Percentiles rank a stretch among this genome's conserved stretches.
These are phyloP conservation scores for Geranomyces variabilis DNA, from an alignment of 192 early-diverging fungal species.

Conservation along the genomic window DNA sequence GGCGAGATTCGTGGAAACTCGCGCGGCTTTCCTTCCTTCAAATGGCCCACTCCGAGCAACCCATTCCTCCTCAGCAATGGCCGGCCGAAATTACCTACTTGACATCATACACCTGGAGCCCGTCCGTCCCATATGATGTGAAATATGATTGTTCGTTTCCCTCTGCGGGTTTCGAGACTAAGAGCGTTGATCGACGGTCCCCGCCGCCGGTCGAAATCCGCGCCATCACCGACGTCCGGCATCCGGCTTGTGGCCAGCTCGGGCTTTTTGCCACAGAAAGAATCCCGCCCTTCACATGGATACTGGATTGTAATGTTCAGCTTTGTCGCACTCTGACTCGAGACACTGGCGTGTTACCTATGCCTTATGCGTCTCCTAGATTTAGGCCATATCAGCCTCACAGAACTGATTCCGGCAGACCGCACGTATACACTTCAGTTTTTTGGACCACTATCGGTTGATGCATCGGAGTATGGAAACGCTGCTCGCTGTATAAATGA, in stretches of 20 bases:
- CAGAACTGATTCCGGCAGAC: not conserved
- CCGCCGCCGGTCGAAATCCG: slow-evolving; percentile 7
- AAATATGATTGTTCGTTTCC: not conserved
- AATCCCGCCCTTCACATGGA: not conserved
- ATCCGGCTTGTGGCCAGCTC: slow-evolving; percentile 2
- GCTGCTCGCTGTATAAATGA: slow-evolving; percentile 55
- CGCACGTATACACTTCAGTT: slow-evolving; percentile 9
- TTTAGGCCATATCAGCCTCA: not conserved
- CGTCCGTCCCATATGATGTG: not conserved
- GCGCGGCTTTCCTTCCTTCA: too few relatives aligned
- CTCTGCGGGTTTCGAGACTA: not conserved
- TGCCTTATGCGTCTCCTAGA: not conserved
- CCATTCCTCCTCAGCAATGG: too few relatives aligned
- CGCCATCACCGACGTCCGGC: not conserved
- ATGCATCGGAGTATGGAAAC: slow-evolving; percentile 15
- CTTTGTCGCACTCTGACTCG: not conserved
- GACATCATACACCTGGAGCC: not conserved
- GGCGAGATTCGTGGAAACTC: too few relatives aligned
- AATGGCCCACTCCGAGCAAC: too few relatives aligned
- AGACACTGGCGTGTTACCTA: not conserved
- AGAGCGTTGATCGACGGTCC: not conserved
- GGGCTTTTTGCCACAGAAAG: slow-evolving; percentile 7
- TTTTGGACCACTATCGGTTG: slow-evolving; percentile 5
- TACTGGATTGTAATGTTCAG: slow-evolving; percentile 3
- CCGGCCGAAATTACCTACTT: not conserved